Conservation (phyloP, 192 early-diverging fungal genomes). For the Backusella mclennaniae region DNA sequence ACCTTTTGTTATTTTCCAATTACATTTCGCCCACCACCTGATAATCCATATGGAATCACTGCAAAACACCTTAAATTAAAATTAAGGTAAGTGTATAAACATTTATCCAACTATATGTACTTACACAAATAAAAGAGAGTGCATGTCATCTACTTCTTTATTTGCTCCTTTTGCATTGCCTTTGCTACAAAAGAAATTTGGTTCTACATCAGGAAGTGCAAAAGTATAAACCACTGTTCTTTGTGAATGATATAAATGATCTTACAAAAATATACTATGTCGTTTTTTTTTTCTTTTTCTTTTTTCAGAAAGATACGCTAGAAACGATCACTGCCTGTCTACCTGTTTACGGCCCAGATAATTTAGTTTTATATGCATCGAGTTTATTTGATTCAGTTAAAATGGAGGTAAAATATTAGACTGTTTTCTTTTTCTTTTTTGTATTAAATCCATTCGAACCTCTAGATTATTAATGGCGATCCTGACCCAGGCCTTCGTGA, state of each 20-base stretch:
- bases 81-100: conserved; percentile 47
- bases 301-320: conserved; percentile 76
- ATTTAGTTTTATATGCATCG: conserved; percentile 64
- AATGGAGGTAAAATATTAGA: conserved; percentile 47
- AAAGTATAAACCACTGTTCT: conserved; percentile 55
- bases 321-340: conserved; percentile 82
- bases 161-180: conserved; percentile 84
- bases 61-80: conserved; percentile 85
- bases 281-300: neutral
- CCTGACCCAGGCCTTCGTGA: conserved; percentile 68
- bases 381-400: conserved; percentile 72
- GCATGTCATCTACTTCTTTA: conserved; percentile 77
- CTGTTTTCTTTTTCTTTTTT: neutral
- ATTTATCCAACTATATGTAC: neutral
- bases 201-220: conserved; percentile 78
- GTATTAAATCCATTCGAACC: neutral
- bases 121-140: conserved; percentile 43
- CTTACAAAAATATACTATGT: neutral
- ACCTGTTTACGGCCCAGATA: conserved; percentile 68
- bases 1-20: conserved; percentile 99
- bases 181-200: conserved; percentile 85
- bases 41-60: conserved; percentile 94
- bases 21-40: conserved; percentile 93
- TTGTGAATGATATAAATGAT: neutral
- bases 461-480: conserved; percentile 31